Evolutionary conservation across 257 asterid species (phyloP), one percentile per base, ranked within the genome.

Genomic region (Fraxinus americana): DNA sequence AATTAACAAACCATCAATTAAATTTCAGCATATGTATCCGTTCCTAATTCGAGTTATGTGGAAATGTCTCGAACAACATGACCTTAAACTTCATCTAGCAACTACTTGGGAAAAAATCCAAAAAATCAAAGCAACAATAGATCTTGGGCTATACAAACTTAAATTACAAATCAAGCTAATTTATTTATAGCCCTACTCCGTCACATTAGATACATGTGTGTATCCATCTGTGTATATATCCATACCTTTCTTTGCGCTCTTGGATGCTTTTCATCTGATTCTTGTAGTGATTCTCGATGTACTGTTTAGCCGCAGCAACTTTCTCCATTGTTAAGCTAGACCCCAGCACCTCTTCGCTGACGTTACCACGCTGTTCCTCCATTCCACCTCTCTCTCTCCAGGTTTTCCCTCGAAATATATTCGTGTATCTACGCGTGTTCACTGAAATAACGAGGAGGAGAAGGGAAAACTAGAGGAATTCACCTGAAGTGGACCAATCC

Each of bases 231-330:
- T 27, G 38, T 30, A 25, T 12, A 59, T 59, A 23, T 16, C 25
- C 39, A n/a, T 75, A 94, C 99, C 99, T 93, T 71, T 93, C 92
- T 78, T 95, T 95, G 77, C 98, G 85, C 48, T 95, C 96, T 81
- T 95, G 97, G 74, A 95, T 90, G 88, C 87, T 95, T 82, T 93
- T 95, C 97, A 89, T 95, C 91, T 95, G 98, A 84, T 86, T 91
- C 79, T 89, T 93, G 84, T 95, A 95, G 94, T 95, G 99, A 84
- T 93, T 95, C 90, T 95, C 99, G 79, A 95, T 95, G 85, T 82
- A 95, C 90, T 95, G 91, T 72, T 95, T 95, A 0, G 99, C 99
- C 68, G 99, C 99, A 30, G 97, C 98, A 23, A 95, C 99, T 87
- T 91, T 95, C 79, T 95, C 99, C 98, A 95, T 90, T 66, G 99